These are phyloP conservation scores for Phytophthora sansomeana DNA, from an alignment of 352 stramenopile species.

Conservation along the genomic window DNA sequence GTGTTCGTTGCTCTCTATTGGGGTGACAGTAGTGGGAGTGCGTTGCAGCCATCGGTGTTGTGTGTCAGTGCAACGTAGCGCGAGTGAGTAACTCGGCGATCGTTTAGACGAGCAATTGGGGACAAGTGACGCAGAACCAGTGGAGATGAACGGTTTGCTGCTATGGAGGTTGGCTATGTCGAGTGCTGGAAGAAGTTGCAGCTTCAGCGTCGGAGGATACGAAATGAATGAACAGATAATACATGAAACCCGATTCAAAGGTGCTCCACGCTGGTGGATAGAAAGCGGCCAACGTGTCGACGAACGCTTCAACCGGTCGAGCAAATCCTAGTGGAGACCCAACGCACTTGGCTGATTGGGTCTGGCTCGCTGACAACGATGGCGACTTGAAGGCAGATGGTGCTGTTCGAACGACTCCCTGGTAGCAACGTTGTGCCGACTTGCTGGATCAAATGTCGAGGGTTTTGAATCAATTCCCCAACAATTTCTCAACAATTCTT, in stretches of 20 bases:
- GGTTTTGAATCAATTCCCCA: no score
- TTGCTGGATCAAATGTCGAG: no score
- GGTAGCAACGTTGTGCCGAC: no score
- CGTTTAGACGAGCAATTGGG: conserved; percentile 17
- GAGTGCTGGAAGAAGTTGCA: no score
- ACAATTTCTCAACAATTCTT: no score
- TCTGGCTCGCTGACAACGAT: conserved; percentile 30
- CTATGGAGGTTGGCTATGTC: no score
- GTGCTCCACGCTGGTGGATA: neutral
- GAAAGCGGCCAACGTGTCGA: conserved; percentile 1
- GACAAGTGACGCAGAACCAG: neutral
- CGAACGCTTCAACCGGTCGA: conserved; percentile 14
- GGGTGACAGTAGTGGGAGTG: conserved; percentile 23
- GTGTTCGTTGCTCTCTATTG: neutral
- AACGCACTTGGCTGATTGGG: no score
- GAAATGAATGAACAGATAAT: no score
- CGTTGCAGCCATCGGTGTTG: conserved; percentile 8
- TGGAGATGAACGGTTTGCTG: no score
- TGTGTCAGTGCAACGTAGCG: conserved; percentile 26
- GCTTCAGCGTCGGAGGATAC: no score
- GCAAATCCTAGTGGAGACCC: conserved; percentile 29
- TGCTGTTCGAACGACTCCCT: no score
- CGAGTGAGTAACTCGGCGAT: conserved; percentile 16
- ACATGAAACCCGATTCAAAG: neutral
- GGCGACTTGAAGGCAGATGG: conserved; percentile 23